Conservation (phyloP, 2,329 filamentous ascomycete genomes). For the Niveomyces coronatus region DNA sequence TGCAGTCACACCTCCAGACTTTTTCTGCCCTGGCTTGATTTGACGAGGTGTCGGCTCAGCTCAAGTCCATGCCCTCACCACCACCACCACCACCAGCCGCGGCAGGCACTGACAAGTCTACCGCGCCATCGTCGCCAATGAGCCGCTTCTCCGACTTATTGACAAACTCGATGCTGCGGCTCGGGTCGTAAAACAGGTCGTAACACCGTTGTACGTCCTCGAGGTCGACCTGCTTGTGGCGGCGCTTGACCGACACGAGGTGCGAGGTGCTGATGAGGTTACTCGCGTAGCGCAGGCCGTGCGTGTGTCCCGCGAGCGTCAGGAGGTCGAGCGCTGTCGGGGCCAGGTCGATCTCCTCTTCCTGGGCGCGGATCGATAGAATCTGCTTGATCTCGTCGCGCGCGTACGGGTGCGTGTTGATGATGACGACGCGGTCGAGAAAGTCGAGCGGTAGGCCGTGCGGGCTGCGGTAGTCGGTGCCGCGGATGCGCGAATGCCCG, state of each 20-base stretch:
- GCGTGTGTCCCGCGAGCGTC: conserved; percentile 91
- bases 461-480: conserved; percentile 85
- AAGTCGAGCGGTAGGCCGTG: conserved; percentile 94
- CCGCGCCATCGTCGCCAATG: conserved; percentile 75
- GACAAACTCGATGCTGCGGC: conserved; percentile 83
- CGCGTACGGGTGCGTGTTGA: conserved; percentile 80
- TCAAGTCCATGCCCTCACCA: conserved; percentile 38
- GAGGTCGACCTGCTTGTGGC: conserved; percentile 71
- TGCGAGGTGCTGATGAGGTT: conserved; percentile 95
- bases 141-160: conserved; percentile 82
- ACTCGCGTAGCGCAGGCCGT: conserved; percentile 88
- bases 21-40: no score
- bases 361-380: conserved; percentile 80
- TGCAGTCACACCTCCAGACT: no score
- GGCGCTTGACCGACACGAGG: conserved; percentile 76
- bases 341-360: conserved; percentile 89
- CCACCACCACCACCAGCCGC: conserved; percentile 2
- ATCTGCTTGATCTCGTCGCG: conserved; percentile 86
- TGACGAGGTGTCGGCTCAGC: no score
- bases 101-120: conserved; percentile 54
- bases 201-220: conserved; percentile 91
- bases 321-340: conserved; percentile 84
- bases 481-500: conserved; percentile 81
- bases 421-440: conserved; percentile 89
- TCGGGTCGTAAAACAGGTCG: conserved; percentile 84